Evolutionary conservation across 768 basidiomycete genomes (phyloP).

Genomic region (Psilocybe tampanensis): DNA sequence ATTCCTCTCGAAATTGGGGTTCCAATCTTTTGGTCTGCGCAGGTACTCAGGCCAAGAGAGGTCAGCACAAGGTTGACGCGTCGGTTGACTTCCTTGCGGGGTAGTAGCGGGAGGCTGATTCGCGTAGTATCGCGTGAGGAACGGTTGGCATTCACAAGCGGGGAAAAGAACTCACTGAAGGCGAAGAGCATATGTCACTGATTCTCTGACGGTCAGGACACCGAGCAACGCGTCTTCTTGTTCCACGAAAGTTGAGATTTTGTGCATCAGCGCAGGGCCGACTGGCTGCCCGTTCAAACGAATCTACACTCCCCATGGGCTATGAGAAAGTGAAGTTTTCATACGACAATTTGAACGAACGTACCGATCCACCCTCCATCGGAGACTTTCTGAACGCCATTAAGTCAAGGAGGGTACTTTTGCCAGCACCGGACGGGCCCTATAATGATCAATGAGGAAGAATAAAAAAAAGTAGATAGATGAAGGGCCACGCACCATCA

Average conservation of each 20-base stretch:
- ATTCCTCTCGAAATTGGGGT: conserved; percentile 62
- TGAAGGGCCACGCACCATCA: conserved; percentile 35
- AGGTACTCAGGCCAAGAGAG: conserved; percentile 48
- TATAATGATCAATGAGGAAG: conserved; percentile 11
- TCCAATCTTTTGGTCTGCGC: conserved; percentile 55
- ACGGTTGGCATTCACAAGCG: too few relatives aligned
- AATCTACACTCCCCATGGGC: conserved; percentile 20
- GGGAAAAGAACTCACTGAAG: conserved; percentile 42
- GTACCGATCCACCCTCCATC: conserved; percentile 31
- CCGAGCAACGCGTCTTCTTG: conserved; percentile 64
- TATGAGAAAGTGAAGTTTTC: not conserved
- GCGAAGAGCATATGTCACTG: conserved; percentile 51
- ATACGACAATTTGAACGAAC: conserved; percentile 4
- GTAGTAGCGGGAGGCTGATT: conserved; percentile 41
- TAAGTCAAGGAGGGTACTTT: conserved; percentile 47
- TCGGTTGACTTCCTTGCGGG: conserved; percentile 34
- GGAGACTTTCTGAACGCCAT: conserved; percentile 43
- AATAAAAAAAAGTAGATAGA: not conserved
- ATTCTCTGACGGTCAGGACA: conserved; percentile 59
- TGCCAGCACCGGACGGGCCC: conserved; percentile 52
- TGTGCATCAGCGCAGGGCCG: conserved; percentile 33
- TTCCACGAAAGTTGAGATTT: conserved; percentile 56
- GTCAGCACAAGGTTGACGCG: conserved; percentile 47
- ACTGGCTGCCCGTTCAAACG: conserved; percentile 34
- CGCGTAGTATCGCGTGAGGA: too few relatives aligned